phyloP scores from a whole-genome alignment of 495 filamentous ascomycete species.

The Trichoderma reesei region DNA sequence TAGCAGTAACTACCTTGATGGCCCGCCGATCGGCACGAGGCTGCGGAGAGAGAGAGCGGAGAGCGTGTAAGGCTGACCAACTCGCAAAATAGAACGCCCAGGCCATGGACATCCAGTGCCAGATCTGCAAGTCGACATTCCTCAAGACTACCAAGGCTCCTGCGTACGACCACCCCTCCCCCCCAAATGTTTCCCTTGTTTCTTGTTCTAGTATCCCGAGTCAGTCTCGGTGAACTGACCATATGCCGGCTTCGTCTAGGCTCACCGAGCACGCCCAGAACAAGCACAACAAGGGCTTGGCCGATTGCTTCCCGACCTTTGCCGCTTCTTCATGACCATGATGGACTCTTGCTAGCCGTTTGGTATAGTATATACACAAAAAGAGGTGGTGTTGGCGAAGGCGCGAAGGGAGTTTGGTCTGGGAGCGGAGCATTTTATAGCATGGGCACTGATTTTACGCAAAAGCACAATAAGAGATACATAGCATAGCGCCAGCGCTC shows the following conservation, averaged over 20 bases:
- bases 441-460: background rate
- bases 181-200: background rate
- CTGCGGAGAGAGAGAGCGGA: too few species aligned
- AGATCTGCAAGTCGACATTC: slow-evolving; percentile 47
- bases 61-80: slow-evolving; percentile 7
- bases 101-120: slow-evolving; percentile 48
- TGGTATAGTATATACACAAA: background rate
- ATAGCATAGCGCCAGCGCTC: background rate
- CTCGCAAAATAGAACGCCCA: slow-evolving; percentile 31
- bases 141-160: slow-evolving; percentile 44
- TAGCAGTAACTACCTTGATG: background rate
- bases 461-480: background rate
- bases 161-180: slow-evolving; percentile 28
- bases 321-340: background rate
- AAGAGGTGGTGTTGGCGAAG: background rate
- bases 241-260: slow-evolving; percentile 13
- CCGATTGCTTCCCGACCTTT: slow-evolving; percentile 45
- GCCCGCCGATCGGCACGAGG: too few species aligned
- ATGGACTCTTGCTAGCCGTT: background rate
- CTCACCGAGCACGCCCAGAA: slow-evolving; percentile 45
- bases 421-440: slow-evolving; percentile 1
- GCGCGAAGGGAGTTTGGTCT: background rate
- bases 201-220: background rate
- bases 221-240: slow-evolving; percentile 10
- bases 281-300: slow-evolving; percentile 44